Conservation (phyloP, 2,329 filamentous ascomycete genomes). For the Camillea tinctor region DNA sequence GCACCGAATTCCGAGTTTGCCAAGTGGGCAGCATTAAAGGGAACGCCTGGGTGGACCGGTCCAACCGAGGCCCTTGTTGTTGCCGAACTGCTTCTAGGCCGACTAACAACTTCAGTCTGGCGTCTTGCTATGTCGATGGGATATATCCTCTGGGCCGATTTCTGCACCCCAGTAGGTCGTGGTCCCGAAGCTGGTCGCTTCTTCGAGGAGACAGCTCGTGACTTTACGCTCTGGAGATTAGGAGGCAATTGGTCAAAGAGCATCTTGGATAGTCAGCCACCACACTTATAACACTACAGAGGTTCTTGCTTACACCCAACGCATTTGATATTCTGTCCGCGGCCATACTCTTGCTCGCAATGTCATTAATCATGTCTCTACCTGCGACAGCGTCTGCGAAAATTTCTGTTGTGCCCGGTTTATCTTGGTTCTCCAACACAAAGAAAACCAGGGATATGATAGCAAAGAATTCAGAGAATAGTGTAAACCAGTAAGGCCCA, state of each 20-base stretch:
- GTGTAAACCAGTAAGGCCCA: conserved; percentile 83
- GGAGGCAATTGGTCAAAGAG: conserved; percentile 84
- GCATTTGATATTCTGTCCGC: conserved; percentile 82
- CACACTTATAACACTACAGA: conserved; percentile 6
- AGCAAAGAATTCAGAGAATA: conserved; percentile 81
- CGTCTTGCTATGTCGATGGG: conserved; percentile 21
- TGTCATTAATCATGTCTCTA: conserved; percentile 73
- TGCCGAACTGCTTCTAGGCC: conserved; percentile 17
- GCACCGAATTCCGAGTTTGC: conserved; percentile 20
- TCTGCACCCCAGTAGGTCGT: conserved; percentile 33
- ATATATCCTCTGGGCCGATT: conserved; percentile 28
- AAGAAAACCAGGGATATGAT: conserved; percentile 79
- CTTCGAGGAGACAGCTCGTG: conserved; percentile 44
- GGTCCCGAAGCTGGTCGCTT: conserved; percentile 56
- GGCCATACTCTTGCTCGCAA: conserved; percentile 82
- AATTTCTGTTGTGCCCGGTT: conserved; percentile 72
- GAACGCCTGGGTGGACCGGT: conserved; percentile 13
- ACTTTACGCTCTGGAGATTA: conserved; percentile 55
- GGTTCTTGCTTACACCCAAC: conserved; percentile 60
- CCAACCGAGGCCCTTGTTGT: conserved; percentile 22
- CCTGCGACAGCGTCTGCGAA: conserved; percentile 83
- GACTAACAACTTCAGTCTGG: conserved; percentile 12
- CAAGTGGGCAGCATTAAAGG: conserved; percentile 18
- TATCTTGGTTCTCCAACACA: conserved; percentile 76
- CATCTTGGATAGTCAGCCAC: conserved; percentile 46